Evolutionary conservation across 805 yeast species (phyloP), one percentile per base, ranked within the genome.

Genomic region (Candida maltosa): DNA sequence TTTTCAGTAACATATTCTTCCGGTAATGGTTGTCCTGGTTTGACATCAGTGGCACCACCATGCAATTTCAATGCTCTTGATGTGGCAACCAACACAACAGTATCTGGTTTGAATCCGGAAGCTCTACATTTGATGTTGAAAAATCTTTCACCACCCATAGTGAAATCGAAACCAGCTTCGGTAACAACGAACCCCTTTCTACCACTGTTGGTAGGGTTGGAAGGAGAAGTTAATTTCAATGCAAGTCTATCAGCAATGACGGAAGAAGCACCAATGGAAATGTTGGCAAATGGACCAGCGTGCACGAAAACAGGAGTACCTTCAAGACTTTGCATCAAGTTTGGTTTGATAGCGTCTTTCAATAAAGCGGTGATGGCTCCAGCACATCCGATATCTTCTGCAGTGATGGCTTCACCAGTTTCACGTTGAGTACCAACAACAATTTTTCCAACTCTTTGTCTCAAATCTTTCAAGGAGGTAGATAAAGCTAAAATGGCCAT

Each of bases 101-200:
- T 84, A 58, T 89, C 94, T 25, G 97, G 97, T 26, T 72, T 65
- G 39, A 85, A 72, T 4, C 96, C 96, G 26, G 94, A 83, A 14
- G 95, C 75, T 59, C 97, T 81, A 62, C 97, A 88, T 69, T 91
- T 91, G 62, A 91, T 91, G 70, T 91, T 87, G 65, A 91, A 77
- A 68, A 91, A 91, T 54, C 97, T 77, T 70, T 91, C 98, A 49
- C 97, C 97, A 47, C 98, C 98, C 97, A 91, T 91, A 32, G 97
- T 91, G 72, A 93, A 91, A 64, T 91, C 97, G 66, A 91, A 91
- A 35, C 98, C 98, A 26, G 97, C 97, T 63, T 91, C 98, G 33
- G 98, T 91, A 42, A 91, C 87, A 37, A 88, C 97, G 56, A 77
- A 91, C 47, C 97, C 97, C 42, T 70, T 69, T 38, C 32, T 34